These are phyloP conservation scores for Mucor mucedo DNA, from an alignment of 371 early-diverging fungal species.

Conservation along the genomic window DNA sequence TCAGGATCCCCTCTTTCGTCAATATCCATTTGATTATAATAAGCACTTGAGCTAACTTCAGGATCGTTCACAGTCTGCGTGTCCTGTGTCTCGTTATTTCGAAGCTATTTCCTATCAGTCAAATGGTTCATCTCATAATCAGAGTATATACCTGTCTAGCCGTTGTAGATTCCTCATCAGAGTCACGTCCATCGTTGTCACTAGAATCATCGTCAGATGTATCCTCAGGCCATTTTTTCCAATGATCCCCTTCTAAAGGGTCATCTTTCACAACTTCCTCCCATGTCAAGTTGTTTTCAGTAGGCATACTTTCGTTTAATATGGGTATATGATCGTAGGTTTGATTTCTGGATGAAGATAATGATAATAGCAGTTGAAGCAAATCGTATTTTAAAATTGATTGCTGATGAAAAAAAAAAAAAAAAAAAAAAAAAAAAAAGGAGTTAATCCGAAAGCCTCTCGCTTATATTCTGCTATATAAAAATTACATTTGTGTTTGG, in stretches of 20 bases:
- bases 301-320: neutral
- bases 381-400: constrained; percentile 30
- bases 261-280: constrained; percentile 31
- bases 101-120: too few species aligned
- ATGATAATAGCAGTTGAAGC: constrained; percentile 16
- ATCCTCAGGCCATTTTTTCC: constrained; percentile 30
- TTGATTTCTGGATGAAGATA: constrained; percentile 26
- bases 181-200: constrained; percentile 22
- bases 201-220: constrained; percentile 16
- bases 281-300: constrained; percentile 27
- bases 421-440: too few species aligned
- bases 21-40: constrained; percentile 16
- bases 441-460: neutral
- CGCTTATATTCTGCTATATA: neutral
- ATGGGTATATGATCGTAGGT: constrained; percentile 4
- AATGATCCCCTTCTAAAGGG: constrained; percentile 44
- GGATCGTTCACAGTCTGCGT: neutral
- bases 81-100: too few species aligned
- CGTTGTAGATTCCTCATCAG: constrained; percentile 18
- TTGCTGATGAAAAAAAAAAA: constrained; percentile 1
- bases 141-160: neutral
- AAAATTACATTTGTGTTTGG: constrained; percentile 11
- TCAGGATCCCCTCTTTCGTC: constrained; percentile 28
- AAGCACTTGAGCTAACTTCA: neutral
- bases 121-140: neutral